Percentiles rank a stretch among this genome's conserved stretches.
phyloP scores from a whole-genome alignment of 2,329 filamentous ascomycete species.

The Colletotrichum brevisporum region DNA sequence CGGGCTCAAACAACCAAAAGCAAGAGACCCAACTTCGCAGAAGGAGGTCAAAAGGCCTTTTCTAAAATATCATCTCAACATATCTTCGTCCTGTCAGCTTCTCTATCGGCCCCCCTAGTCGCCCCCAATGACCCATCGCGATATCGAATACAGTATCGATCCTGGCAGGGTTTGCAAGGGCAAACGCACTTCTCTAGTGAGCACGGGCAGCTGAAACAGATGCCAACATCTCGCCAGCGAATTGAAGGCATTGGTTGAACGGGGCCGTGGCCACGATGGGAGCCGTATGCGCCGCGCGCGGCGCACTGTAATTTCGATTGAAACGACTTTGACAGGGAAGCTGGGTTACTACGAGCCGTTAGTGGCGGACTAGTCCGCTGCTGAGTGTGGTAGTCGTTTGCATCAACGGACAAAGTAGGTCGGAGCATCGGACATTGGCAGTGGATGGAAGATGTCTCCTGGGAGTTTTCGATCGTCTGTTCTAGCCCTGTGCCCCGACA shows the following conservation, averaged over 20 bases:
- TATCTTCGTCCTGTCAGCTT: slow-evolving; percentile 18
- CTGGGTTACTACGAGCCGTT: not conserved
- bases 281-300: not conserved
- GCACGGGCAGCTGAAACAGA: slow-evolving; percentile 19
- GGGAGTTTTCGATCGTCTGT: not conserved
- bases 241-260: not conserved
- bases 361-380: not conserved
- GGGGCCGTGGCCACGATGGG: not conserved
- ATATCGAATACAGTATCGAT: not conserved
- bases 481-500: not conserved
- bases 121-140: not conserved
- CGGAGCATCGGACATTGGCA: slow-evolving; percentile 16
- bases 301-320: slow-evolving; percentile 28
- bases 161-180: not conserved
- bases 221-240: slow-evolving; percentile 2
- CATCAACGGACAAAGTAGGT: slow-evolving; percentile 29
- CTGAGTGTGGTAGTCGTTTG: not conserved
- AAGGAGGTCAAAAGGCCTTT: not conserved
- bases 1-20: not conserved
- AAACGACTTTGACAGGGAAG: slow-evolving; percentile 22
- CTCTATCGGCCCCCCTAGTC: too few species aligned
- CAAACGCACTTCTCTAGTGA: slow-evolving; percentile 1
- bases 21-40: not conserved
- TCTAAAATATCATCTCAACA: slow-evolving; percentile 8
- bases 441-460: not conserved